Conservation (phyloP, 306 rosid species). For the Pyrus pyrifolia region DNA sequence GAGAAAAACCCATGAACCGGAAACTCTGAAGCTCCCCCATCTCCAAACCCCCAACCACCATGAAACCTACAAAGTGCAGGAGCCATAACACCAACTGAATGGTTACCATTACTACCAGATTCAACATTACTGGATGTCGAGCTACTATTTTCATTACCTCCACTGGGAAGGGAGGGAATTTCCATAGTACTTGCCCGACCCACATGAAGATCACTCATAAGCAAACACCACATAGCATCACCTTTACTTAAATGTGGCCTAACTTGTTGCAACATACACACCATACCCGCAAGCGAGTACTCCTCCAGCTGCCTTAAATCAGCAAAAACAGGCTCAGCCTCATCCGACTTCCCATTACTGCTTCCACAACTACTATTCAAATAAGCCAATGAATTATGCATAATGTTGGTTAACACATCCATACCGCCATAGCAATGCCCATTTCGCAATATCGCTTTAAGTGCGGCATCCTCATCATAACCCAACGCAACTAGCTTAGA, state of each 20-base stretch:
- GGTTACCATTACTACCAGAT: constrained; percentile 27
- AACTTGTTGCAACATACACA: constrained; percentile 73
- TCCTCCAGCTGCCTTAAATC: constrained; percentile 85
- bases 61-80: constrained; percentile 74
- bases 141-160: constrained; percentile 26
- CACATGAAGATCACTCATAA: constrained; percentile 91
- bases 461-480: constrained; percentile 62
- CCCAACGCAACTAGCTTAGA: constrained; percentile 78
- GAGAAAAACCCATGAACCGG: constrained; percentile 46
- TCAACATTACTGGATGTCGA: constrained; percentile 28
- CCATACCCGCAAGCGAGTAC: constrained; percentile 78
- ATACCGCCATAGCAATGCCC: constrained; percentile 85
- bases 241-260: constrained; percentile 82
- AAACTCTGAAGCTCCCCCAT: constrained; percentile 55
- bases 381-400: constrained; percentile 66
- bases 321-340: constrained; percentile 50
- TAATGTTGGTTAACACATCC: constrained; percentile 70
- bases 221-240: constrained; percentile 97
- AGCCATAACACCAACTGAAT: constrained; percentile 44
- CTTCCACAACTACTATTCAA: constrained; percentile 40
- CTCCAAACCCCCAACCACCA: constrained; percentile 93
- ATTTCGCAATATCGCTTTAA: constrained; percentile 59
- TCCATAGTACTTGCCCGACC: constrained; percentile 79
- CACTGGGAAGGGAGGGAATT: constrained; percentile 49
- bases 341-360: constrained; percentile 41